Conservation (phyloP, 352 stramenopile genomes). For the Globisporangium yorkense region DNA sequence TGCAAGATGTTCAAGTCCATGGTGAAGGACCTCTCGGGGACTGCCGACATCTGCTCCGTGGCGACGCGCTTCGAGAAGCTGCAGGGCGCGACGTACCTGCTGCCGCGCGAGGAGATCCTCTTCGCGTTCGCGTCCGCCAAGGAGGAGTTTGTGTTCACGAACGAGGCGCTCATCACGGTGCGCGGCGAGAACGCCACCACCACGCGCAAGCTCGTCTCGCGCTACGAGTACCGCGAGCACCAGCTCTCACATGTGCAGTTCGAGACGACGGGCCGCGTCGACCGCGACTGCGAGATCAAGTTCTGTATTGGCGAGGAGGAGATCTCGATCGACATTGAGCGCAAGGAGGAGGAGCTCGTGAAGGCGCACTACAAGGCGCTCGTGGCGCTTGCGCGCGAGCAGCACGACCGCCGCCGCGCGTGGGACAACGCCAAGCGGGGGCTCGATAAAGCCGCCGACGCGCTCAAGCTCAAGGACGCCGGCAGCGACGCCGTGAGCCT, state of each 20-base stretch:
- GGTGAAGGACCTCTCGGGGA: constrained; percentile 39
- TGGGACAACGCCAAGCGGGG: constrained; percentile 31
- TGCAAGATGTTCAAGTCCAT: constrained; percentile 36
- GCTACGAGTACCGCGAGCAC: constrained; percentile 34
- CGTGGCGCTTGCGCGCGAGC: constrained; percentile 32
- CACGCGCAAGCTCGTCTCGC: constrained; percentile 40
- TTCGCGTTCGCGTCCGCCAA: constrained; percentile 50
- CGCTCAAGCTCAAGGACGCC: constrained; percentile 22
- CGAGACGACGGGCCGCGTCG: constrained; percentile 45
- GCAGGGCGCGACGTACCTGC: constrained; percentile 32
- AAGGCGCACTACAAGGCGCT: constrained; percentile 51
- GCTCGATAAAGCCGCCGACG: constrained; percentile 23
- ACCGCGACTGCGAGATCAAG: constrained; percentile 66
- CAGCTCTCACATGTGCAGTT: constrained; percentile 30
- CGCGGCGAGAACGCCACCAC: constrained; percentile 36
- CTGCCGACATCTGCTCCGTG: constrained; percentile 44
- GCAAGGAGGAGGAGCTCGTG: constrained; percentile 37
- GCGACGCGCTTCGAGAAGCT: constrained; percentile 40
- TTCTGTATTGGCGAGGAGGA: constrained; percentile 33
- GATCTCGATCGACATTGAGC: constrained; percentile 47
- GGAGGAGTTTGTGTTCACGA: constrained; percentile 67
- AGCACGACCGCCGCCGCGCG: constrained; percentile 23
- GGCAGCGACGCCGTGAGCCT: constrained; percentile 11
- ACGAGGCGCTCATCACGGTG: constrained; percentile 39
- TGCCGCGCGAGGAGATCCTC: constrained; percentile 44